Evolutionary conservation across 768 basidiomycete species (phyloP).

Genomic region (Xerocomus potaroensis): DNA sequence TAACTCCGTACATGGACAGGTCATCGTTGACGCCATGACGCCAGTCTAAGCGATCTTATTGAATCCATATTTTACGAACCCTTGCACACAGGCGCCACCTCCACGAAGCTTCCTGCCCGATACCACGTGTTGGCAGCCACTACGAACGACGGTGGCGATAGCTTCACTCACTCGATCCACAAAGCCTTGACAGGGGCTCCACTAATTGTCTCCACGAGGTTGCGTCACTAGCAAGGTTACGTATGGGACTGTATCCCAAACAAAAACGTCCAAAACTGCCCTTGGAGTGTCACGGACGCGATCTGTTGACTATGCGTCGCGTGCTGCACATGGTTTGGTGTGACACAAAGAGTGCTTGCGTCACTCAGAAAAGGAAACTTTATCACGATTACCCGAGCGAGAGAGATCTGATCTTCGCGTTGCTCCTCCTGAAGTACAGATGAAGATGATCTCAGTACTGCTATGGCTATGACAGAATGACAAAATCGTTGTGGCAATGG

Average conservation of each 20-base stretch:
- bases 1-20: conserved; percentile 2
- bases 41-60: neutral
- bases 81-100: conserved; percentile 15
- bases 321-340: no score
- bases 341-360: neutral
- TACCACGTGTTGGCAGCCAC: conserved; percentile 23
- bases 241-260: conserved; percentile 8
- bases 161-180: conserved; percentile 2
- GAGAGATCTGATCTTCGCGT: conserved; percentile 7
- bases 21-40: conserved; percentile 10
- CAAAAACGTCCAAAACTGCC: conserved; percentile 1
- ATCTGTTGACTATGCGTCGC: no score
- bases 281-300: conserved; percentile 7
- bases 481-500: no score
- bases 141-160: conserved; percentile 16
- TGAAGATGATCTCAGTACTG: no score
- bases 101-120: conserved; percentile 12
- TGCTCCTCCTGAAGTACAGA: no score
- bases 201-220: conserved; percentile 13
- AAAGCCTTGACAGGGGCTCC: conserved; percentile 3
- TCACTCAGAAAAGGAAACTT: conserved; percentile 8
- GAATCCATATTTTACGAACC: neutral
- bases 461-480: no score
- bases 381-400: neutral
- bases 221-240: conserved; percentile 22